Conservation (phyloP, 108 stramenopile species). For the Schizochytrium sp. region DNA sequence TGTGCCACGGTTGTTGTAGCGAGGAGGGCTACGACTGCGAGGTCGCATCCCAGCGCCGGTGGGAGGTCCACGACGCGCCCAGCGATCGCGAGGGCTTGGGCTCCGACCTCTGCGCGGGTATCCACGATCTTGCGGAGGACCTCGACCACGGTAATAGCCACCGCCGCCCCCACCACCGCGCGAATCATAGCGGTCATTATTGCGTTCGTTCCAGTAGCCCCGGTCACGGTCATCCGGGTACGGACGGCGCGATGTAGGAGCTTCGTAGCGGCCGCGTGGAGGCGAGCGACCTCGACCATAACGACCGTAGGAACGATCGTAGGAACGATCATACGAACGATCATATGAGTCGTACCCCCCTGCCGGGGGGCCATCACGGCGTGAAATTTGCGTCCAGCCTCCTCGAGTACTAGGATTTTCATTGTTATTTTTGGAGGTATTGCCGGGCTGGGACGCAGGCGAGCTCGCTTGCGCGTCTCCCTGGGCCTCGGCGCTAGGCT, state of each 20-base stretch:
- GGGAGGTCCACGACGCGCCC: not conserved
- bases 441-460: not conserved
- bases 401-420: not conserved
- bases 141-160: not conserved
- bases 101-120: not conserved
- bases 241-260: not conserved
- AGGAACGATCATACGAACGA: not conserved
- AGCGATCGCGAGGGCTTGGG: not conserved
- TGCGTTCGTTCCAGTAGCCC: not conserved
- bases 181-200: not conserved
- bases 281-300: not conserved
- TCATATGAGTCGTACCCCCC: not conserved
- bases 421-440: not conserved
- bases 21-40: not conserved
- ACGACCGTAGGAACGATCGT: not conserved
- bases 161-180: too few species aligned
- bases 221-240: not conserved
- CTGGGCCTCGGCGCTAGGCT: not conserved
- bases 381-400: too few species aligned
- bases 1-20: not conserved
- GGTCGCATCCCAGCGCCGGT: not conserved
- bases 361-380: too few species aligned
- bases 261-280: not conserved
- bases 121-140: not conserved
- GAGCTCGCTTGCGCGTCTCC: not conserved